Conservation (phyloP, 148 eudicot genomes). For the Amaranthus hypochondriacus region DNA sequence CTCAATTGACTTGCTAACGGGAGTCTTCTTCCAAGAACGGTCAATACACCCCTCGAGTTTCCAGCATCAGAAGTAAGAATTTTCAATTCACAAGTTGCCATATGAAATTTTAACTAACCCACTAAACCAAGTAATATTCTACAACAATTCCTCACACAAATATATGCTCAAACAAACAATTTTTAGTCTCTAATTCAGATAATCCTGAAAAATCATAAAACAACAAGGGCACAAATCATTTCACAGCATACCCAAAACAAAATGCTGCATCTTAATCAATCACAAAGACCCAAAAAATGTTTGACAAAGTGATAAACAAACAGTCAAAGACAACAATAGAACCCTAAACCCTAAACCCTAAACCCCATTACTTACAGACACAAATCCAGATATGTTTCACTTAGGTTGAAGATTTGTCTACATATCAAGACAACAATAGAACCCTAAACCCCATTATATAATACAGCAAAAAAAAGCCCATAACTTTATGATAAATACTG, state of each 20-base stretch:
- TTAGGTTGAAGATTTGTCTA: not conserved
- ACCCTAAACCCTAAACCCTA: not conserved
- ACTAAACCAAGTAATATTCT: not conserved
- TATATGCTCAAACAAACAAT: not conserved
- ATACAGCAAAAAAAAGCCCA: not conserved
- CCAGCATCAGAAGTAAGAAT: slow-evolving; percentile 49
- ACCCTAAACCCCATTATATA: slow-evolving; percentile 10
- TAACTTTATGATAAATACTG: no score
- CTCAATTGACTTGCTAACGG: slow-evolving; percentile 23
- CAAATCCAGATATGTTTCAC: not conserved
- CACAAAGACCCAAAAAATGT: not conserved
- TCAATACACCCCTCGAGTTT: slow-evolving; percentile 39
- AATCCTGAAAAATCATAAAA: not conserved
- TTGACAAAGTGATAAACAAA: not conserved
- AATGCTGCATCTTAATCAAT: not conserved
- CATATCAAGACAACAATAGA: not conserved
- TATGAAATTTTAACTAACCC: slow-evolving; percentile 6
- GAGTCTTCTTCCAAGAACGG: slow-evolving; percentile 47
- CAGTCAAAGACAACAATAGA: not conserved
- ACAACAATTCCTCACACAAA: not conserved
- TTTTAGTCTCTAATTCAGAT: slow-evolving; percentile 1
- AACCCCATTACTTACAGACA: not conserved
- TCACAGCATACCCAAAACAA: not conserved
- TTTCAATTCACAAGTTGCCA: slow-evolving; percentile 54
- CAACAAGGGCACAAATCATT: not conserved